phyloP scores from a whole-genome alignment of 2,329 filamentous ascomycete genomes.

The Akanthomyces uredinophilus region DNA sequence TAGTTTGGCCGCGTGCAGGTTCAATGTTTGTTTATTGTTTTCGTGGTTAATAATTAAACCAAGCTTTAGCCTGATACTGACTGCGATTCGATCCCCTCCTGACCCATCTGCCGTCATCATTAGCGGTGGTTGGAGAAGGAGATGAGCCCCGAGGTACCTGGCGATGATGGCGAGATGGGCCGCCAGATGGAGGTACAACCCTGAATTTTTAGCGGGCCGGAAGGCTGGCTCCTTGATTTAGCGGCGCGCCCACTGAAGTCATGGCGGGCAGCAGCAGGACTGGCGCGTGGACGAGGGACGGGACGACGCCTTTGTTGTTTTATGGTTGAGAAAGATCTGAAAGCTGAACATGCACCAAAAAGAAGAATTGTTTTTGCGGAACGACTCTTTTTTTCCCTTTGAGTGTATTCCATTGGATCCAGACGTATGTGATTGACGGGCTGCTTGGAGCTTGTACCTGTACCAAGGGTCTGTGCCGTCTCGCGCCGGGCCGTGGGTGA shows the following conservation, averaged over 20 bases:
- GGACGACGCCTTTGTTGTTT: no score
- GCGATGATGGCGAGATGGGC: not conserved
- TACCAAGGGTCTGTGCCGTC: conserved; percentile 11
- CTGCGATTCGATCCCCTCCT: no score
- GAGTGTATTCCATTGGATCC: no score
- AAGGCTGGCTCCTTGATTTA: not conserved
- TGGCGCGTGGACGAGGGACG: no score
- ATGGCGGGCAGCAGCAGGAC: no score
- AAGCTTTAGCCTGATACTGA: no score
- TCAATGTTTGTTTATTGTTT: not conserved
- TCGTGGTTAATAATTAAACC: not conserved
- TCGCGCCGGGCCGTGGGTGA: conserved; percentile 4
- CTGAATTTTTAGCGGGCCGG: not conserved
- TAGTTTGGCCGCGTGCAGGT: not conserved
- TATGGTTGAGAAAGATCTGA: no score
- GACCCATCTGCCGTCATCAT: not conserved
- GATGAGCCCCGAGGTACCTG: not conserved
- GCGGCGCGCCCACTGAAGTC: no score
- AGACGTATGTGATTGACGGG: not conserved
- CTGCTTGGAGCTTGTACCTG: not conserved
- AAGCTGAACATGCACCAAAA: no score
- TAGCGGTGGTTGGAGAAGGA: not conserved
- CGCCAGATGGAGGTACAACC: not conserved
- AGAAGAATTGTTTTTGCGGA: no score
- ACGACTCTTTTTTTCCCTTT: no score